phyloP scores from a whole-genome alignment of 2,329 filamentous ascomycete genomes.

The Metarhizium rileyi region DNA sequence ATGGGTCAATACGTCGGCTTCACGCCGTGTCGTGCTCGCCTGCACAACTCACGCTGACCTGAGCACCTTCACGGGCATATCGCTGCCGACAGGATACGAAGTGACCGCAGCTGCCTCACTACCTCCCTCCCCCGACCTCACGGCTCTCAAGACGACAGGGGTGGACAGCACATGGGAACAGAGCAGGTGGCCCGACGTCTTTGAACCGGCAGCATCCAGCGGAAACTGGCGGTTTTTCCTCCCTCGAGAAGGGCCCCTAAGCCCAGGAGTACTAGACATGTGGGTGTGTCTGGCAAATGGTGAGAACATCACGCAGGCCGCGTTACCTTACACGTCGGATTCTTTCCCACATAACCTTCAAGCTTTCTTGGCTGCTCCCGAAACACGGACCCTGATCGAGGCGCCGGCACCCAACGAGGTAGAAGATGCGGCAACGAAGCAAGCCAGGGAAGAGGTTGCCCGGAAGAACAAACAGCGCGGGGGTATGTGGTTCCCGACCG shows the following conservation, averaged over 20 bases:
- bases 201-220: conserved; percentile 18
- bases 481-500: conserved; percentile 67
- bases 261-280: conserved; percentile 15
- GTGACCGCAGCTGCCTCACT: conserved; percentile 8
- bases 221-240: conserved; percentile 21
- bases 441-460: conserved; percentile 64
- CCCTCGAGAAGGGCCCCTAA: conserved; percentile 10
- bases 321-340: conserved; percentile 57
- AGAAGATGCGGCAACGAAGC: conserved; percentile 45
- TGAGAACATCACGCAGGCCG: conserved; percentile 52
- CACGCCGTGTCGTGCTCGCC: conserved; percentile 20
- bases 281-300: conserved; percentile 55
- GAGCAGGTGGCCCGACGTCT: conserved; percentile 3
- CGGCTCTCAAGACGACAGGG: conserved; percentile 1
- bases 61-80: conserved; percentile 18
- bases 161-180: conserved; percentile 13
- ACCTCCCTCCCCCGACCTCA: conserved; percentile 13
- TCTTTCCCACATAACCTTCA: conserved; percentile 34
- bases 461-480: conserved; percentile 11
- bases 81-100: conserved; percentile 18
- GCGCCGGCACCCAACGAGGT: conserved; percentile 24
- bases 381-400: not conserved
- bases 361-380: conserved; percentile 1
- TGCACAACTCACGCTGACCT: conserved; percentile 23
- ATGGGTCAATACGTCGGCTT: conserved; percentile 17